These are phyloP conservation scores for Coemansia sp. DNA, from an alignment of 192 early-diverging fungal genomes.

Conservation along the genomic window DNA sequence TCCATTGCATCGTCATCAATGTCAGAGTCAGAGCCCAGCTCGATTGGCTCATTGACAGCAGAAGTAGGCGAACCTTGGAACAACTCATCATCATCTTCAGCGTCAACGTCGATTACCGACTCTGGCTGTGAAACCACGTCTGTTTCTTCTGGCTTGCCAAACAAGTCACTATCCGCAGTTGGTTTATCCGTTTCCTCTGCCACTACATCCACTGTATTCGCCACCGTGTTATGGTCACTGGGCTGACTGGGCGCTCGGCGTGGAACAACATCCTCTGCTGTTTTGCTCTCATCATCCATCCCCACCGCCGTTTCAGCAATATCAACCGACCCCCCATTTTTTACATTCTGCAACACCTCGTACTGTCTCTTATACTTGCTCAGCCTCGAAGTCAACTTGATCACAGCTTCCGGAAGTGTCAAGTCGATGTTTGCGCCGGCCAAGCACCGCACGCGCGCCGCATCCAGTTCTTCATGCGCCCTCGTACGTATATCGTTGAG, in stretches of 20 bases:
- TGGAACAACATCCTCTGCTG: background rate
- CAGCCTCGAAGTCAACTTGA: conserved; percentile 22
- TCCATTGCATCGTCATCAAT: conserved; percentile 50
- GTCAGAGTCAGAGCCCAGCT: conserved; percentile 36
- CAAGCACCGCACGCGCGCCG: conserved; percentile 39
- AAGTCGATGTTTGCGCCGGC: conserved; percentile 42
- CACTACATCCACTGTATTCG: background rate
- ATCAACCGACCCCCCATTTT: conserved; percentile 20
- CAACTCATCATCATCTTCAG: conserved; percentile 12
- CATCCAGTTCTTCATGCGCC: conserved; percentile 51
- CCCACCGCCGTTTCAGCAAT: background rate
- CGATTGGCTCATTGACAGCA: conserved; percentile 23
- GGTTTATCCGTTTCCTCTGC: too few relatives aligned
- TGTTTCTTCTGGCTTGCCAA: background rate
- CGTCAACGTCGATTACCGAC: conserved; percentile 32
- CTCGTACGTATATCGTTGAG: conserved; percentile 45
- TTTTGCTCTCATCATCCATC: background rate
- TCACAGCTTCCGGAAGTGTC: conserved; percentile 35
- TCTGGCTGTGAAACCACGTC: background rate
- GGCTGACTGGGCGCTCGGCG: background rate
- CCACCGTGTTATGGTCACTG: background rate
- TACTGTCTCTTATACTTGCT: conserved; percentile 39
- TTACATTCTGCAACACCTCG: conserved; percentile 28
- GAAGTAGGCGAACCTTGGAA: conserved; percentile 3
- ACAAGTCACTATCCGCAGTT: background rate